A percentile compares a stretch with the other conserved stretches of the same genome.
phyloP scores from a whole-genome alignment of 768 basidiomycete species.

The Lactarius deliciosus region DNA sequence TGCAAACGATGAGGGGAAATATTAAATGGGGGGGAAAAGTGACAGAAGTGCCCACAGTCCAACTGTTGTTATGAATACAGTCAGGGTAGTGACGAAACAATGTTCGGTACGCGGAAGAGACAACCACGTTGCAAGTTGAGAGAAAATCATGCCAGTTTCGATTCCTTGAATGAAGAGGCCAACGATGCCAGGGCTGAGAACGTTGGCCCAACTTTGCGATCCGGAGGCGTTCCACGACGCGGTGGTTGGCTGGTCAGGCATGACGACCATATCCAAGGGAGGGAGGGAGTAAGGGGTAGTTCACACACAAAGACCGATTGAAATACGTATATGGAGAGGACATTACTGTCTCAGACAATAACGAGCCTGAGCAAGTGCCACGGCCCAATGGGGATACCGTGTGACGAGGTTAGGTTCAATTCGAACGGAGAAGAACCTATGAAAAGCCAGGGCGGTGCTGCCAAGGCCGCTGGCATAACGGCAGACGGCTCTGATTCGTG shows the following conservation, averaged over 20 bases:
- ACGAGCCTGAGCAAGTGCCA: too few relatives aligned
- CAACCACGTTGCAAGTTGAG: conserved; percentile 4
- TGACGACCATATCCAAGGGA: neutral
- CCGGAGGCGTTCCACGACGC: too few relatives aligned
- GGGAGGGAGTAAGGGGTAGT: neutral
- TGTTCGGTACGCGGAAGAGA: neutral
- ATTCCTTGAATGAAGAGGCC: conserved; percentile 21
- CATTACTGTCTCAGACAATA: too few relatives aligned
- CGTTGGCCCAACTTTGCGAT: neutral
- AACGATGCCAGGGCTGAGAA: conserved; percentile 1
- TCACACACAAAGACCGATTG: neutral
- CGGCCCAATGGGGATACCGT: too few relatives aligned
- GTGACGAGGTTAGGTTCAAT: too few relatives aligned
- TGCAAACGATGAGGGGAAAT: neutral
- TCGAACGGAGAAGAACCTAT: too few relatives aligned
- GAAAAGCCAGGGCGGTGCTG: too few relatives aligned
- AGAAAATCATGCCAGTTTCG: conserved; percentile 12
- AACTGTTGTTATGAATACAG: conserved; percentile 8
- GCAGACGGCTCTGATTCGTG: too few relatives aligned
- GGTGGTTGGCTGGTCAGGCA: neutral
- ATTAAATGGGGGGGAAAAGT: neutral
- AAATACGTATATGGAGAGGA: neutral
- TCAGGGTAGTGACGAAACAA: neutral
- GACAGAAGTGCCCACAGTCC: conserved; percentile 4
- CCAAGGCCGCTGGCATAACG: too few relatives aligned